Evolutionary conservation across 306 rosid genomes (phyloP), one percentile per base, ranked within the genome.

Genomic region (Ormosia semicastrata): DNA sequence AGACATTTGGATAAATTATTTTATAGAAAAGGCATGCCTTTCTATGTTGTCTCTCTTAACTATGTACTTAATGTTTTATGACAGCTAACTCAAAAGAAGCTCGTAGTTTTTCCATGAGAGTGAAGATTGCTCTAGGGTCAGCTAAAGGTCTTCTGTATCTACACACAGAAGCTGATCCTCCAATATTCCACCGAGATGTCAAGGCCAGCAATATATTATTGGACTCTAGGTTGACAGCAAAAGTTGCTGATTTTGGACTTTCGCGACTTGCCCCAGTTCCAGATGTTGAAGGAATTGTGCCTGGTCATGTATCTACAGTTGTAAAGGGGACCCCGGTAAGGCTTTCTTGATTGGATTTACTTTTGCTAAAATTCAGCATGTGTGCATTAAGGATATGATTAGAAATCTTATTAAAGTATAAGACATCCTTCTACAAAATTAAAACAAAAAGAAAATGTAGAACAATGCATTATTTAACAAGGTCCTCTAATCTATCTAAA

Each of bases 211-310:
- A 95, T 64, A 95, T 93, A 78, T 79, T 96, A 75, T 76, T 96
- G 89, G 97, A 93, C 83, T 73, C 92, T 5, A 96, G 77, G 72
- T 86, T 84, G 59, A 73, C 30, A 0, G 97, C 97, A 49, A 96
- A 96, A 85, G 98, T 96, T 81, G 89, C 98, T 56, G 99, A 96
- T 91, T 96, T 96, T 86, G 99, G 99, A 83, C 98, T 96, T 83
- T 96, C 99, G 14, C 88, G 92, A 43, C 98, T 92, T 78, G 99
- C 99, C 24, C 99, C 98, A 2, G 89, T 92, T 77, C 94, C 98
- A 15, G 91, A 93, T 81, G 44, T 77, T 36, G 97, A 96, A 75
- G 99, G 98, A 34, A 54, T 52, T 43, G 70, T 83, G 67, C 98
- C 98, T 81, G 85, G 4, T 75, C 93, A 93, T 83, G 88, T 93